phyloP scores from a whole-genome alignment of 345 rosid species.

The Syzygium grande region DNA sequence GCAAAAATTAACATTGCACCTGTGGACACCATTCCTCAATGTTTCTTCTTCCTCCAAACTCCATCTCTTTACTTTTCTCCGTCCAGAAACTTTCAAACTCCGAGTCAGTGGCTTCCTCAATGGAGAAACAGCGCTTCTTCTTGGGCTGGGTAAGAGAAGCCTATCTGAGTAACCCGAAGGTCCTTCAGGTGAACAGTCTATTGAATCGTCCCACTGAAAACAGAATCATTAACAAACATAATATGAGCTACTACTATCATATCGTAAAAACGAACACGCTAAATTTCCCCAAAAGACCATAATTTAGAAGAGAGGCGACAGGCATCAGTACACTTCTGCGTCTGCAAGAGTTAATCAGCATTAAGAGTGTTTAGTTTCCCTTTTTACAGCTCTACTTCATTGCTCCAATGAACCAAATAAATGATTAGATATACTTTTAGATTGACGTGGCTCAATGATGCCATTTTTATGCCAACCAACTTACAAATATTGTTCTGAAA shows the following conservation, averaged over 20 bases:
- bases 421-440: neutral
- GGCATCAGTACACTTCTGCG: neutral
- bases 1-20: too few species aligned
- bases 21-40: too few species aligned
- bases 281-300: neutral
- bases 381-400: neutral
- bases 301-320: neutral
- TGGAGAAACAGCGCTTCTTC: too few species aligned
- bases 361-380: neutral
- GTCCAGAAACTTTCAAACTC: too few species aligned
- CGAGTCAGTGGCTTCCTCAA: too few species aligned
- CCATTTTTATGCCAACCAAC: neutral
- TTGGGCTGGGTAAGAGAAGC: too few species aligned
- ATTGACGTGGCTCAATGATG: neutral
- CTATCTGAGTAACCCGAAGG: neutral
- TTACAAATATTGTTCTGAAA: neutral
- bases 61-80: too few species aligned
- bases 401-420: neutral
- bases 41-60: too few species aligned
- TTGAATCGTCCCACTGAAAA: conserved; percentile 36
- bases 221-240: neutral
- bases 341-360: neutral
- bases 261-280: neutral
- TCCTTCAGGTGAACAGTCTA: conserved; percentile 21
- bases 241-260: neutral